Base-by-base conservation (phyloP, 495 filamentous ascomycete species). In the Aspergillus coremiiformis region DNA sequence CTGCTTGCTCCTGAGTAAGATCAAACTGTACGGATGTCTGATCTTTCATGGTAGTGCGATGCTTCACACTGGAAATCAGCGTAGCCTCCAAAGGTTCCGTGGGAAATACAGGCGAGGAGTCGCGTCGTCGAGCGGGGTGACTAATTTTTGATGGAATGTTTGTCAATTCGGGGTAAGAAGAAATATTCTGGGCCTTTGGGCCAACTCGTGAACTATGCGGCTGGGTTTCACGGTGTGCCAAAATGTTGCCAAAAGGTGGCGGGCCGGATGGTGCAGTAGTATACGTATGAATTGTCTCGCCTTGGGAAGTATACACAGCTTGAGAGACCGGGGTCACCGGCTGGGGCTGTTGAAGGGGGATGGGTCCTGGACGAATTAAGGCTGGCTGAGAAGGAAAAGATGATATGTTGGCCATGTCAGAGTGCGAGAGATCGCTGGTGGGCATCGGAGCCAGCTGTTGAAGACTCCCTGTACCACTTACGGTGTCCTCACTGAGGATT, bases 401-500 rank as follows among this genome's bases (percentile, higher is more conserved):
- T 43, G 71, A 73, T 15, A 76, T 64, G 9, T 65, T 61, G 20
- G 63, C 67, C 52, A 70, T 77, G 47, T 84, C 83, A 56, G 80
- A 85, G 35, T 71, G 76, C 26, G 69, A 68, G 4, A 79, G 79
- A 59, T 87, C 84, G 10, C 74, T 74, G 19, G 81, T 86, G 22
- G 83, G 74, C 32, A 84, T 59, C 8, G 85, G 81, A 69, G 73
- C 64, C 61, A 78, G 68, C 37, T 76, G 68, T 51, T 76, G 75
- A 42, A 78, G 66, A 47, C 66, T 69, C 22, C 60, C 69, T 21
- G 54, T 52, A 35, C 67, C 66, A 45, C 59, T 68, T 47, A 62
- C 59, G 4, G 57, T 51, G 41, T 50, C 54, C 11, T 63, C 49
- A 15, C 61, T 66, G n/a, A 57, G 23, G 1, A 19, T 32, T 39